Base-by-base conservation (phyloP, 1,284 basidiomycete genomes). In the Rhodofomes roseus region DNA sequence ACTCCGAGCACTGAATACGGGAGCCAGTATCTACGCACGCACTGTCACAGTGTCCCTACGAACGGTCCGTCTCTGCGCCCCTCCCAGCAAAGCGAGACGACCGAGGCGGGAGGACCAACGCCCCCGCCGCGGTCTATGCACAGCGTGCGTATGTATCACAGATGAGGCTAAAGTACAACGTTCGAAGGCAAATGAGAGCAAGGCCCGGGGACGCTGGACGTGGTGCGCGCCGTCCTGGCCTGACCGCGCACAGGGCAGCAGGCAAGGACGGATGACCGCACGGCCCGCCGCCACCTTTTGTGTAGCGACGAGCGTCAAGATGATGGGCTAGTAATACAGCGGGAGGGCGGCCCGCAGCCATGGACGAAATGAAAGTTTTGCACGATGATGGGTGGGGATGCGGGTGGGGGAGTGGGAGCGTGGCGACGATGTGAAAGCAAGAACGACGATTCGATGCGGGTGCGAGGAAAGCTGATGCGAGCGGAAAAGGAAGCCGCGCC, bases 361-460 rank as follows among this genome's bases (percentile, higher is more conserved):
- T 34, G 31, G 31, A 34, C 31, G 31, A 34, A 34, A 41, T 41
- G 40, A 16, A 41, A 22, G 14, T 22, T 41, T 7, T 41, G 40
- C 20, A 16, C 5, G 16, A 41, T 41, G 40, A 41, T 41, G 40
- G 6, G 6, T 22, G 14, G 31, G 5, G 31, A 34, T 34, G 31
- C 31, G 11, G 31, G 11, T 11, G 37, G 37, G 37, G 16, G 37
- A 39, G 37, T 14, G 37, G 12, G 16, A 39, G 7, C 3, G 37
- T 12, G 37, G 12, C 23, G 2, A 44, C 14, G 43, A 51, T 59
- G 57, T 34, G 44, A 59, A 43, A 39, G 40, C 52, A 41, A 43
- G 53, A 41, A 27, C 9, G 56, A 50, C 46, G 34, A 58, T 58
- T 43, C 55, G 55, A 56, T 22, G 56, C 56, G 56, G 34, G n/a